Evolutionary conservation across 208 protist genomes (phyloP).

Genomic region (Trypanosoma caninum): DNA sequence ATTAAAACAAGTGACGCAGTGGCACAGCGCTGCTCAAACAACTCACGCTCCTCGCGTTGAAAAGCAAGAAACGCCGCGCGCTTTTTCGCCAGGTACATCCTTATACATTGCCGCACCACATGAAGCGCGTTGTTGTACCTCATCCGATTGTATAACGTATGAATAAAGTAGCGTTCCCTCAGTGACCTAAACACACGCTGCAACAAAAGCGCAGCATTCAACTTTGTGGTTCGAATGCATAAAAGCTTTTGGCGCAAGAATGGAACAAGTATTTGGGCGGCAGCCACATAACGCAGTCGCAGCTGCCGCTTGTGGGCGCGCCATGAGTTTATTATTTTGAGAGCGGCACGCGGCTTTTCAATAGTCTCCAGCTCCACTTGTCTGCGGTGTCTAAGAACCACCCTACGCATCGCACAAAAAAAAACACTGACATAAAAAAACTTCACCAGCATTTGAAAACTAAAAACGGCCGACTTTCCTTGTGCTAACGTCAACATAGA

Average conservation of each 20-base stretch:
- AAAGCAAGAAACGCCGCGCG: slow-evolving; percentile 29
- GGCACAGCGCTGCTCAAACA: slow-evolving; percentile 45
- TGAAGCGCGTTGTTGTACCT: slow-evolving; percentile 38
- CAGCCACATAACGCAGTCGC: slow-evolving; percentile 29
- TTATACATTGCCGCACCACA: slow-evolving; percentile 34
- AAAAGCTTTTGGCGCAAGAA: slow-evolving; percentile 43
- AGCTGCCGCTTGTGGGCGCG: slow-evolving; percentile 37
- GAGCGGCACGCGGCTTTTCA: slow-evolving; percentile 53
- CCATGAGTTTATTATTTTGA: slow-evolving; percentile 65
- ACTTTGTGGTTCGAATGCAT: slow-evolving; percentile 36
- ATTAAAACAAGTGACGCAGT: slow-evolving; percentile 36
- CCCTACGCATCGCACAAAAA: slow-evolving; percentile 28
- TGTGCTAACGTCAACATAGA: not conserved
- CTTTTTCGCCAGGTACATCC: slow-evolving; percentile 42
- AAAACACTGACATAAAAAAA: slow-evolving; percentile 23
- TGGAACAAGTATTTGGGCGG: slow-evolving; percentile 40
- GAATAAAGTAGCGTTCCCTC: slow-evolving; percentile 47
- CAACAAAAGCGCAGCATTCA: slow-evolving; percentile 48
- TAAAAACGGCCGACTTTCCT: not conserved
- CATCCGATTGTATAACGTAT: slow-evolving; percentile 55
- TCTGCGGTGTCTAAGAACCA: slow-evolving; percentile 25
- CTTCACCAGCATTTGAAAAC: too few species aligned
- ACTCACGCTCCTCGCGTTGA: slow-evolving; percentile 57
- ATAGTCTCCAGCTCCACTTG: slow-evolving; percentile 27
- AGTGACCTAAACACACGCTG: slow-evolving; percentile 66